phyloP scores from a whole-genome alignment of 2,329 filamentous ascomycete species.

The Monosporascus sp. region DNA sequence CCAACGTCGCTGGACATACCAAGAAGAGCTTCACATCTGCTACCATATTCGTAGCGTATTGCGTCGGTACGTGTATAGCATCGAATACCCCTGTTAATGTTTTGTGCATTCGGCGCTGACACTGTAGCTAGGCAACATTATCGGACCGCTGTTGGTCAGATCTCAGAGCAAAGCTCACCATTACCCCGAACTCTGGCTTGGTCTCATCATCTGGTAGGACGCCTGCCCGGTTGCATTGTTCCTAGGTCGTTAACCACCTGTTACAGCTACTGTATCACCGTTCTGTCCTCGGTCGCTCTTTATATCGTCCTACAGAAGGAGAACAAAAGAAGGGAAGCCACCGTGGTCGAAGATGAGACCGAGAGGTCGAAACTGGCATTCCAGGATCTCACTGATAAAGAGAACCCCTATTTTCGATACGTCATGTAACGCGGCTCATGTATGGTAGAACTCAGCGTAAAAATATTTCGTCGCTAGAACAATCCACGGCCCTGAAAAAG shows the following conservation, averaged over 20 bases:
- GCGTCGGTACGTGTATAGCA: slow-evolving; percentile 38
- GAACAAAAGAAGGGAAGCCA: slow-evolving; percentile 45
- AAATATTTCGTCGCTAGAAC: no score
- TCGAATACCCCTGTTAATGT: no score
- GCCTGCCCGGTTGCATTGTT: not conserved
- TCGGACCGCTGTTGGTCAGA: slow-evolving; percentile 66
- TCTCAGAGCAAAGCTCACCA: slow-evolving; percentile 59
- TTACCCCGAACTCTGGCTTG: slow-evolving; percentile 67
- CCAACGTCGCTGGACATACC: slow-evolving; percentile 69
- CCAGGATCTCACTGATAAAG: slow-evolving; percentile 61
- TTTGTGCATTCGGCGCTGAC: not conserved
- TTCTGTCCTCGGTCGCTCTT: slow-evolving; percentile 48
- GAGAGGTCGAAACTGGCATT: slow-evolving; percentile 63
- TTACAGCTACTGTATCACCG: slow-evolving; percentile 61
- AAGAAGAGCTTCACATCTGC: slow-evolving; percentile 75
- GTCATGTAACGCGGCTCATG: slow-evolving; percentile 31
- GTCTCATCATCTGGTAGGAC: slow-evolving; percentile 54
- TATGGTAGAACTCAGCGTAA: no score
- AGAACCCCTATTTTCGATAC: slow-evolving; percentile 64
- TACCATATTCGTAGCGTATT: slow-evolving; percentile 70
- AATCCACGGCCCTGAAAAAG: no score
- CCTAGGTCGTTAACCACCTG: not conserved
- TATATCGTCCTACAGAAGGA: slow-evolving; percentile 55
- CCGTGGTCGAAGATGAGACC: slow-evolving; percentile 46
- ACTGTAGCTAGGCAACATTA: slow-evolving; percentile 54